These are phyloP conservation scores for Pharus latifolius DNA, from an alignment of 176 grass and related monocot genomes.

Conservation along the genomic window DNA sequence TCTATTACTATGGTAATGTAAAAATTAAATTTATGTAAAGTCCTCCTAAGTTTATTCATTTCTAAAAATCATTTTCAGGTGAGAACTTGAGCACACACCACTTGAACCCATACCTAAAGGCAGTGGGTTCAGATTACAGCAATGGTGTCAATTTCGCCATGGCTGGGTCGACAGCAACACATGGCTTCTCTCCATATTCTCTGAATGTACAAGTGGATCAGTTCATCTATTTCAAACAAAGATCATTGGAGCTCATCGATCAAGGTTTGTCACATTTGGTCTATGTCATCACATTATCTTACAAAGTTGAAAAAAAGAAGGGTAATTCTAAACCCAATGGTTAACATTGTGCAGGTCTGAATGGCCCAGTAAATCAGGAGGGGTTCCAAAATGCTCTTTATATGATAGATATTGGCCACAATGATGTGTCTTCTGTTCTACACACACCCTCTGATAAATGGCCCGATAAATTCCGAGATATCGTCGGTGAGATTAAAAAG, in stretches of 20 bases:
- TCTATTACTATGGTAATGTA: background rate
- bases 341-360: constrained; percentile 22
- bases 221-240: constrained; percentile 69
- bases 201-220: constrained; percentile 65
- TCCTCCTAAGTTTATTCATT: background rate
- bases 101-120: constrained; percentile 69
- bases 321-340: background rate
- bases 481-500: constrained; percentile 37
- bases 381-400: constrained; percentile 64
- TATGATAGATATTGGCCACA: constrained; percentile 82
- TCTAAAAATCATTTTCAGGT: constrained; percentile 24
- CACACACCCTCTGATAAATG: constrained; percentile 28
- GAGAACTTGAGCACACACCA: constrained; percentile 51
- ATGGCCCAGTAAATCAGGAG: constrained; percentile 41
- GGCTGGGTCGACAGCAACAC: constrained; percentile 37
- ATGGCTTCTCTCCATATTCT: constrained; percentile 37
- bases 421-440: constrained; percentile 39
- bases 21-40: background rate
- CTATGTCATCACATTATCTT: background rate
- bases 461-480: constrained; percentile 17
- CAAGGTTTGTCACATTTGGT: constrained; percentile 16
- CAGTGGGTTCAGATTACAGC: constrained; percentile 65
- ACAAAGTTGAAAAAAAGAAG: background rate
- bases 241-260: constrained; percentile 58
- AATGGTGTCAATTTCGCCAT: constrained; percentile 87